Conservation (phyloP, 2,329 filamentous ascomycete species). For the Cryphonectria radicalis region DNA sequence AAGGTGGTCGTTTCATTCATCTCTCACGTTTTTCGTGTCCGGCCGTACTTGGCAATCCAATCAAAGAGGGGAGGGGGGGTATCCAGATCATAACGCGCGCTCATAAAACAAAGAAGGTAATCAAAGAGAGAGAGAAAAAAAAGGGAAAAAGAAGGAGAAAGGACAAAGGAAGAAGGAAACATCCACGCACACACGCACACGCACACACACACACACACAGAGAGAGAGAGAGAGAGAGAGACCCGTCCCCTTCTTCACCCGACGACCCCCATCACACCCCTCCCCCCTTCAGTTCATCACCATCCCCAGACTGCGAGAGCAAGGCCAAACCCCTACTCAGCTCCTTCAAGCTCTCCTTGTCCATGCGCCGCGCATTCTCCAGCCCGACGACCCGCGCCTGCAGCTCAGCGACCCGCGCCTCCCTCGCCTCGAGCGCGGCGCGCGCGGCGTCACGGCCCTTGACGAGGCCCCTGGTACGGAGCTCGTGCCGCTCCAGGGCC, state of each 20-base stretch:
- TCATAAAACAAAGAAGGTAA: neutral
- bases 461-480: conserved; percentile 63
- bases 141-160: neutral
- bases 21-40: neutral
- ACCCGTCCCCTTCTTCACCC: neutral
- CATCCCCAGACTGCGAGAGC: conserved; percentile 19
- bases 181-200: neutral
- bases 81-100: neutral
- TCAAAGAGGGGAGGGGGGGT: neutral
- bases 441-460: conserved; percentile 69
- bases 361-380: conserved; percentile 39
- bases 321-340: conserved; percentile 24
- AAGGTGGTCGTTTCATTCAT: neutral
- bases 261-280: neutral
- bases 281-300: neutral
- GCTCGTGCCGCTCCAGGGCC: conserved; percentile 59
- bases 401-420: conserved; percentile 48
- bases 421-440: conserved; percentile 64
- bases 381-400: conserved; percentile 44
- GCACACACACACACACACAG: too few relatives aligned
- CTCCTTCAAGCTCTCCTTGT: conserved; percentile 27
- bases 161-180: neutral
- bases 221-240: too few relatives aligned
- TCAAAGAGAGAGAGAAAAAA: neutral
- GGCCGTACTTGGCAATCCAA: neutral